These are phyloP conservation scores for Aspergillus sp. DNA, from an alignment of 2,329 filamentous ascomycete genomes.

Conservation along the genomic window DNA sequence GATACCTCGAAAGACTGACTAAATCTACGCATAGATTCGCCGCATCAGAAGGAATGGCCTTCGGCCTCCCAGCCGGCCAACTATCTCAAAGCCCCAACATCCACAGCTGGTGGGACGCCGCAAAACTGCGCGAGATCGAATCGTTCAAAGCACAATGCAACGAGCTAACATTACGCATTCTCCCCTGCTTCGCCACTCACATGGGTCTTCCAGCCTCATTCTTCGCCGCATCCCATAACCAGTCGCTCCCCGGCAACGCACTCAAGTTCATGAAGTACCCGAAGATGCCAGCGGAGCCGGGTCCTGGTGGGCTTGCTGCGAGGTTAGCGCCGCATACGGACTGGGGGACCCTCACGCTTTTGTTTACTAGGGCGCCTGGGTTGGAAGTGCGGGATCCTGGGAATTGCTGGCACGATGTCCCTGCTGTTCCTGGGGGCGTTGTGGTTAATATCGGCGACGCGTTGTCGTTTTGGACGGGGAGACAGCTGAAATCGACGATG, in stretches of 20 bases:
- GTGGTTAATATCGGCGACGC: neutral
- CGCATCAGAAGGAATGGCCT: neutral
- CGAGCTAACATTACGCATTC: neutral
- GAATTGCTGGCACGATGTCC: slow-evolving; percentile 1
- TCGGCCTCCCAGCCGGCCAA: neutral
- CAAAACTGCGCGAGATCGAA: neutral
- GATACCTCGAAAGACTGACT: too few species aligned
- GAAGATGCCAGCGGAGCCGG: neutral
- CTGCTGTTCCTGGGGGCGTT: neutral
- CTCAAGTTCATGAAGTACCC: slow-evolving; percentile 2
- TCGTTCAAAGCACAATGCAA: neutral
- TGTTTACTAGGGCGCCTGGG: neutral
- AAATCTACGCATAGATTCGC: neutral
- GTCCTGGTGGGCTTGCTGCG: neutral
- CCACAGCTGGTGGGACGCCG: neutral
- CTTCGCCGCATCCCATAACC: neutral
- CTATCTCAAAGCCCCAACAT: neutral
- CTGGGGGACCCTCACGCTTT: neutral
- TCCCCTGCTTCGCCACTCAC: neutral
- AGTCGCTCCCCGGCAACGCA: neutral
- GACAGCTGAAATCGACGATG: neutral
- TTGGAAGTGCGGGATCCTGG: neutral
- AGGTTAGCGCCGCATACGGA: neutral
- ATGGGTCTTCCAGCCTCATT: neutral
- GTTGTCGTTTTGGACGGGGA: neutral